phyloP scores from a whole-genome alignment of 495 filamentous ascomycete species.

The Annulohypoxylon bovei region DNA sequence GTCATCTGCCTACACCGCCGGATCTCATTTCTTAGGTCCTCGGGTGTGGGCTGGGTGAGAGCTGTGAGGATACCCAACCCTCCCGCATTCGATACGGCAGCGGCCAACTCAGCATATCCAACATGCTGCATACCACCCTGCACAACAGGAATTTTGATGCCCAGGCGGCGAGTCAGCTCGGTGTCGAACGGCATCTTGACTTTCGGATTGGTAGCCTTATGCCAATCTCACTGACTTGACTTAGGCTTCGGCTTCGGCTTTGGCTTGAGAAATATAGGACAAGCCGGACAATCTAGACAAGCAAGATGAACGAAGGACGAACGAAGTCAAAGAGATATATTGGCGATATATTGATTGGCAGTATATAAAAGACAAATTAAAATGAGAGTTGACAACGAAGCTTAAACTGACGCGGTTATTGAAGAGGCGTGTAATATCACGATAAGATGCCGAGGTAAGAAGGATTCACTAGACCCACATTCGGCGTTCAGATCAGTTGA shows the following conservation, averaged over 20 bases:
- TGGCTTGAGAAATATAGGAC: not conserved
- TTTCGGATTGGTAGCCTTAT: constrained; percentile 29
- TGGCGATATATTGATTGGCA: not conserved
- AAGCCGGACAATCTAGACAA: not conserved
- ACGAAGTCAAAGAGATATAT: not conserved
- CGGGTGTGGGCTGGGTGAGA: constrained; percentile 91
- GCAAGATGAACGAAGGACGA: not conserved
- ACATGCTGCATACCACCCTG: constrained; percentile 91
- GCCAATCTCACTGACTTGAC: constrained; percentile 18
- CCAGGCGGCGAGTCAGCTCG: constrained; percentile 85
- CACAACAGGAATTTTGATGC: constrained; percentile 93
- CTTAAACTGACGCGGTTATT: not conserved
- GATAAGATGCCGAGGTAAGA: constrained; percentile 28
- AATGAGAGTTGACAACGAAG: not conserved
- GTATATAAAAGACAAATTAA: not conserved
- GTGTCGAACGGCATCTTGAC: constrained; percentile 89
- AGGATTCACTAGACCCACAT: constrained; percentile 7
- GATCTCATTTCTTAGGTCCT: constrained; percentile 94
- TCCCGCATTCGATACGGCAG: constrained; percentile 93
- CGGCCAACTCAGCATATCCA: constrained; percentile 89
- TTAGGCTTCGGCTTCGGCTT: not conserved
- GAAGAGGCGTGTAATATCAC: not conserved
- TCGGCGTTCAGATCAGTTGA: constrained; percentile 25
- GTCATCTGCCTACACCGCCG: constrained; percentile 86
- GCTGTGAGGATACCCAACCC: constrained; percentile 94